Evolutionary conservation across 495 filamentous ascomycete species (phyloP).

Genomic region (Daldinia decipiens): DNA sequence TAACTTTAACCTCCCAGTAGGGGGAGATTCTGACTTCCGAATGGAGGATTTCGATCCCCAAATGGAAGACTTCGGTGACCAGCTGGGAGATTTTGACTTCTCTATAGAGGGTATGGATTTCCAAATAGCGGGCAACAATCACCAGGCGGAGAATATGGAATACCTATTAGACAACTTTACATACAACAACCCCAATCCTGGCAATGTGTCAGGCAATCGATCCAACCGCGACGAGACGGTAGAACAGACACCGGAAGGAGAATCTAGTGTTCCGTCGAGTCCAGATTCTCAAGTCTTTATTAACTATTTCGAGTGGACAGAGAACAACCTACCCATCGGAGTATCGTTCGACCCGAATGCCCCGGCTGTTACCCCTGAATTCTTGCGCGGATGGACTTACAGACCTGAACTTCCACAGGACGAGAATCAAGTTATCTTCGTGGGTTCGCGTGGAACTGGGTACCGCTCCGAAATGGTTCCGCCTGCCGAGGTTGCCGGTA

Average conservation of each 20-base stretch:
- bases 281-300: conserved; percentile 7
- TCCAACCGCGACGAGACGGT: too few species aligned
- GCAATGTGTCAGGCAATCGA: not conserved
- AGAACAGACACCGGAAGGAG: not conserved
- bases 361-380: conserved; percentile 14
- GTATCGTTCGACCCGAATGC: conserved; percentile 7
- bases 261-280: not conserved
- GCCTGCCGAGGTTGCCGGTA: not conserved
- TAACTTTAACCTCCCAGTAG: not conserved
- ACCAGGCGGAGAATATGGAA: not conserved
- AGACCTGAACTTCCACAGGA: not conserved
- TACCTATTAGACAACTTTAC: not conserved
- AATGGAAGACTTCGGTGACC: not conserved
- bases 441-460: not conserved
- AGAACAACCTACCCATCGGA: conserved; percentile 22
- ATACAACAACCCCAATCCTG: not conserved
- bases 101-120: not conserved
- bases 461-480: conserved; percentile 5
- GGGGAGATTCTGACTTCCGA: not conserved
- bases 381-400: conserved; percentile 15
- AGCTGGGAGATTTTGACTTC: not conserved
- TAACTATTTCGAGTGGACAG: conserved; percentile 13
- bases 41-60: conserved; percentile 1
- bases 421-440: not conserved
- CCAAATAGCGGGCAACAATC: not conserved